phyloP scores from a whole-genome alignment of 1,284 basidiomycete genomes.

The Marasmius sp. region DNA sequence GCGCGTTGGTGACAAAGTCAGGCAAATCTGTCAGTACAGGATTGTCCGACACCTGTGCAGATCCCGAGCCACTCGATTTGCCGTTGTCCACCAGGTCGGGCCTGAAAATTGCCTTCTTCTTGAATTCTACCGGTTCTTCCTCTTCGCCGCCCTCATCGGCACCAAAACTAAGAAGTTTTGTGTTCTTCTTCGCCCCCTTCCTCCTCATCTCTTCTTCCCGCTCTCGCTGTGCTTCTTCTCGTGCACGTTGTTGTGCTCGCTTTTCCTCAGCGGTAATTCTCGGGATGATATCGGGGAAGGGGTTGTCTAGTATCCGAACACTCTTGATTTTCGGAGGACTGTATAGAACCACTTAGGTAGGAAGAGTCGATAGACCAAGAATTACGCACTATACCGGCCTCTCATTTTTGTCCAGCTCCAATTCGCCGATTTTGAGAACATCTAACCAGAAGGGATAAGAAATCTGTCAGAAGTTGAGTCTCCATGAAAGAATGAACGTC shows the following conservation, averaged over 20 bases:
- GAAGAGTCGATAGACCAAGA: conserved; percentile 4
- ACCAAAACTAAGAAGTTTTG: conserved; percentile 85
- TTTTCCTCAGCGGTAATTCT: conserved; percentile 95
- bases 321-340: conserved; percentile 89
- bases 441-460: conserved; percentile 45
- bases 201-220: conserved; percentile 73
- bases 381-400: conserved; percentile 79
- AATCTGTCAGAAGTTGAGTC: too few species aligned
- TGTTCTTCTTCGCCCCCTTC: conserved; percentile 88
- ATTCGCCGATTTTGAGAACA: conserved; percentile 86
- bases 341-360: background rate
- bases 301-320: conserved; percentile 86
- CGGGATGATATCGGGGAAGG: conserved; percentile 92
- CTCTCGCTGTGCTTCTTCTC: conserved; percentile 73
- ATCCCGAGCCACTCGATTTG: conserved; percentile 14
- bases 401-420: conserved; percentile 83
- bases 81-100: conserved; percentile 60
- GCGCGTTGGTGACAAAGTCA: conserved; percentile 10
- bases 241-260: conserved; percentile 77
- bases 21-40: conserved; percentile 2
- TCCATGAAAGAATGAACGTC: background rate
- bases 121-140: conserved; percentile 48
- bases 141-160: conserved; percentile 67
- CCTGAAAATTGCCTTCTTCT: conserved; percentile 79
- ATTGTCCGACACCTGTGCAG: background rate